Conservation (phyloP, 1,139 yeast species). For the Suhomyces maxii region DNA sequence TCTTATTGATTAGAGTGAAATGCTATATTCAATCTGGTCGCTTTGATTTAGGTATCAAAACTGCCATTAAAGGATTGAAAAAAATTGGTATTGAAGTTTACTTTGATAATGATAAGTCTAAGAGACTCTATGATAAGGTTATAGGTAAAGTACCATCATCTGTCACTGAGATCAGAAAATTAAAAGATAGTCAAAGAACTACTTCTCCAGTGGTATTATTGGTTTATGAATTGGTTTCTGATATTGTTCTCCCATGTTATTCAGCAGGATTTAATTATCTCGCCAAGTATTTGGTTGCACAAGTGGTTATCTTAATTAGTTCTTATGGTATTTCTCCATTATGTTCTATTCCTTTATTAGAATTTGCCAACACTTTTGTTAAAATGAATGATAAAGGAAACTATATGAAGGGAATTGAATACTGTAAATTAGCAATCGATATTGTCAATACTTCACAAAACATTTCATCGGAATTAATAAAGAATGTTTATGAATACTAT, state of each 20-base stretch:
- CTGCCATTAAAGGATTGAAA: conserved; percentile 35
- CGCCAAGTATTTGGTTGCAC: conserved; percentile 26
- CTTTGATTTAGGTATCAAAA: conserved; percentile 35
- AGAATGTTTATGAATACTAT: conserved; percentile 46
- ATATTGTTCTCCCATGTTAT: conserved; percentile 39
- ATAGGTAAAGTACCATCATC: conserved; percentile 41
- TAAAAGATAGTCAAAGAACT: conserved; percentile 26
- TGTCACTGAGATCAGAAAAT: conserved; percentile 40
- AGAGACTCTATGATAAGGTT: conserved; percentile 22
- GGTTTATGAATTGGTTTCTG: conserved; percentile 46
- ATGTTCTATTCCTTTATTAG: conserved; percentile 31
- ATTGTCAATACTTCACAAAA: conserved; percentile 37
- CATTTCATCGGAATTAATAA: conserved; percentile 38
- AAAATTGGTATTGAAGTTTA: conserved; percentile 31
- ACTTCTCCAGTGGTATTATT: conserved; percentile 31
- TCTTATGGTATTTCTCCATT: conserved; percentile 27
- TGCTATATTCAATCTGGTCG: conserved; percentile 38
- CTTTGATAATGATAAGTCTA: conserved; percentile 24
- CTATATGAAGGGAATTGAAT: conserved; percentile 28
- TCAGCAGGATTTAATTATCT: conserved; percentile 24
- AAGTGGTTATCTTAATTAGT: conserved; percentile 25
- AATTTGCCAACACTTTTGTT: conserved; percentile 38
- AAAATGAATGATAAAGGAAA: conserved; percentile 34
- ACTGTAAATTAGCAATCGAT: conserved; percentile 36
- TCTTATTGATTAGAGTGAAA: conserved; percentile 39